A percentile compares a stretch with the other conserved stretches of the same genome.
Evolutionary conservation across 129 eudicot genomes (phyloP).

Genomic region (Scalesia atractyloides): DNA sequence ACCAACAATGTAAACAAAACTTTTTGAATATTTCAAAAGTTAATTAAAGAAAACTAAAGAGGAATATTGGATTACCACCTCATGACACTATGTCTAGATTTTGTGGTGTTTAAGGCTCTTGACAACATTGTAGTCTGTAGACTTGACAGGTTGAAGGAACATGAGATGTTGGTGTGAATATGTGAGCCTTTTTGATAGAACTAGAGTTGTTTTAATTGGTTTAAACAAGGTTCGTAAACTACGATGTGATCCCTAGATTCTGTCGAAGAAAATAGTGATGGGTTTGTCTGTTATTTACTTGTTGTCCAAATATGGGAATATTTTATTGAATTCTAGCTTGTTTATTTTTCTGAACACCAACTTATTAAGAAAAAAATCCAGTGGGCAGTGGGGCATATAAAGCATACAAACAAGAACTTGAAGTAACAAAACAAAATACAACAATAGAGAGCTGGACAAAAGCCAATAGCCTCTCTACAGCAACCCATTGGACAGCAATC

Average conservation of each 20-base stretch:
- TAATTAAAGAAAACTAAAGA: neutral
- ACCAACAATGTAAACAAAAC: neutral
- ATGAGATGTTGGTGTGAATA: neutral
- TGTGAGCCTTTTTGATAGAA: conserved; percentile 16
- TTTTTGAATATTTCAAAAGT: neutral
- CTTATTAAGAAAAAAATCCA: no score
- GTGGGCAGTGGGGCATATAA: no score
- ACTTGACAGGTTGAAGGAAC: neutral
- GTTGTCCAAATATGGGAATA: conserved; percentile 15
- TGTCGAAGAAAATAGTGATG: neutral
- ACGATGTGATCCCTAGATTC: neutral
- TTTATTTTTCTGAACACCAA: no score
- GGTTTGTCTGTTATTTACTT: conserved; percentile 12
- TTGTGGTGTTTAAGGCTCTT: conserved; percentile 14
- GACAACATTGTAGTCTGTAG: conserved; percentile 14
- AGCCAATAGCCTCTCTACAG: no score
- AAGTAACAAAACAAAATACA: no score
- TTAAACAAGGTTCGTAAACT: conserved; percentile 11
- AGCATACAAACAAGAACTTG: no score
- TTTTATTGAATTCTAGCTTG: neutral
- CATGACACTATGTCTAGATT: conserved; percentile 7
- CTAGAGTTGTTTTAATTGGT: conserved; percentile 9
- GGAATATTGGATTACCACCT: neutral
- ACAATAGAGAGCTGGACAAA: no score
- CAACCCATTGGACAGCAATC: no score